phyloP scores from a whole-genome alignment of 352 stramenopile species.

The Blastocystis sp. region DNA sequence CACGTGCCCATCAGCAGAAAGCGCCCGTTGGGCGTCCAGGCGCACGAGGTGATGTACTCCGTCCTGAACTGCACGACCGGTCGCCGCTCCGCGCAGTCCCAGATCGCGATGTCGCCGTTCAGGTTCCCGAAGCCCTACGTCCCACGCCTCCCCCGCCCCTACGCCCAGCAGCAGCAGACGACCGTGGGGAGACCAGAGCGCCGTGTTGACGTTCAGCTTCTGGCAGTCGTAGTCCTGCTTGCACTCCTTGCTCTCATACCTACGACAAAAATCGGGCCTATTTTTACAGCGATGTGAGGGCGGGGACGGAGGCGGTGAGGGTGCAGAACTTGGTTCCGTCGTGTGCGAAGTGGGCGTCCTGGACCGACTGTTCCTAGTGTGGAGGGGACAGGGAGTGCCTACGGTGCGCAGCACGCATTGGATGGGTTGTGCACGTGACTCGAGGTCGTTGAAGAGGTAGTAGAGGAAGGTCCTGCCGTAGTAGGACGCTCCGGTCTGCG shows the following conservation, averaged over 20 bases:
- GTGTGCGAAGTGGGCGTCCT: not conserved
- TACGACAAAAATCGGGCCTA: not conserved
- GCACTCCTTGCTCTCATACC: not conserved
- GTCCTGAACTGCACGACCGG: not conserved
- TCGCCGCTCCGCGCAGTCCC: not conserved
- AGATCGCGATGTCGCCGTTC: not conserved
- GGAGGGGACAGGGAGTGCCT: not conserved
- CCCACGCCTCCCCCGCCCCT: not conserved
- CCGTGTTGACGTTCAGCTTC: slow-evolving; percentile 22
- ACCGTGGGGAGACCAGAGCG: not conserved
- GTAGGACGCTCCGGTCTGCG: slow-evolving; percentile 15
- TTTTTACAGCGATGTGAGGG: not conserved
- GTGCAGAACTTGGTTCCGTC: not conserved
- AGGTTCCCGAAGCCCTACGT: slow-evolving; percentile 30
- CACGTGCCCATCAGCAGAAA: slow-evolving; percentile 9
- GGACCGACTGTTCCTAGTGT: slow-evolving; percentile 18
- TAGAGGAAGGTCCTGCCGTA: not conserved
- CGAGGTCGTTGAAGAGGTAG: slow-evolving; percentile 35
- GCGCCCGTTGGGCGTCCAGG: slow-evolving; percentile 1
- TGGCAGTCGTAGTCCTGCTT: not conserved
- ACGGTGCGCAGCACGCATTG: not conserved
- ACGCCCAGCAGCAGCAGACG: slow-evolving; percentile 3
- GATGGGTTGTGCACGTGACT: not conserved
- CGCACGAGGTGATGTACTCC: slow-evolving; percentile 31
- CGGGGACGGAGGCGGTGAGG: not conserved